Conservation (phyloP, 1,139 yeast genomes). For the Ogataea hybrid region DNA sequence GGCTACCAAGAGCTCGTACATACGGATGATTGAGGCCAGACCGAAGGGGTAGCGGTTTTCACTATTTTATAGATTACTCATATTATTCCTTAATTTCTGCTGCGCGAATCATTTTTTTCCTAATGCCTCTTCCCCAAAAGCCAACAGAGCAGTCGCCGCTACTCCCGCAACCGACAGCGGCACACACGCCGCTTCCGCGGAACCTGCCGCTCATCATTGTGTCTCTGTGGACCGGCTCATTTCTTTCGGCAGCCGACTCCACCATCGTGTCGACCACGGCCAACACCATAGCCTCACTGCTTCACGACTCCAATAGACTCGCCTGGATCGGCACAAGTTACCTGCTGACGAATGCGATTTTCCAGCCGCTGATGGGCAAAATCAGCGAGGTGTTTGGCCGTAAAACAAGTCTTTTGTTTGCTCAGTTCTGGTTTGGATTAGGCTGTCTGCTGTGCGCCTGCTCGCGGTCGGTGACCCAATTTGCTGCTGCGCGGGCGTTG, state of each 20-base stretch:
- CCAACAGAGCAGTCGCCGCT: constrained; percentile 4
- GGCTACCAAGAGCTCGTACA: constrained; percentile 33
- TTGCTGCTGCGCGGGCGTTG: constrained; percentile 31
- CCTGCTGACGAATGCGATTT: constrained; percentile 55
- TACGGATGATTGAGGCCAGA: constrained; percentile 28
- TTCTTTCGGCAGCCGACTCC: constrained; percentile 36
- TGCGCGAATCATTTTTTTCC: neutral
- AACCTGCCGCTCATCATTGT: constrained; percentile 26
- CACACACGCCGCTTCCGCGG: constrained; percentile 20
- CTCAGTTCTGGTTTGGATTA: constrained; percentile 44
- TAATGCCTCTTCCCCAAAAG: neutral
- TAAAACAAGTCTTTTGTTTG: constrained; percentile 32
- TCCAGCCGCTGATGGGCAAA: constrained; percentile 82
- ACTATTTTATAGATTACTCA: neutral
- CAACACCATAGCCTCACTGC: constrained; percentile 36
- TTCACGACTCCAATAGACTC: constrained; percentile 37
- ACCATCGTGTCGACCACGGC: constrained; percentile 39
- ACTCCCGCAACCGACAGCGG: neutral
- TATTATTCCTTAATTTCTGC: neutral
- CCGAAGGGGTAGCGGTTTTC: neutral
- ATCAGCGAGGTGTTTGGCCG: constrained; percentile 59
- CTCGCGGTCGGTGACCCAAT: constrained; percentile 27
- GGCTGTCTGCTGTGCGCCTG: constrained; percentile 33
- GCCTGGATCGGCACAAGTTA: constrained; percentile 44
- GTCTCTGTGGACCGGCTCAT: constrained; percentile 36